Percentiles rank a stretch among this genome's conserved stretches.
Conservation (phyloP, 2,329 filamentous ascomycete genomes). For the Didymella pinodella region DNA sequence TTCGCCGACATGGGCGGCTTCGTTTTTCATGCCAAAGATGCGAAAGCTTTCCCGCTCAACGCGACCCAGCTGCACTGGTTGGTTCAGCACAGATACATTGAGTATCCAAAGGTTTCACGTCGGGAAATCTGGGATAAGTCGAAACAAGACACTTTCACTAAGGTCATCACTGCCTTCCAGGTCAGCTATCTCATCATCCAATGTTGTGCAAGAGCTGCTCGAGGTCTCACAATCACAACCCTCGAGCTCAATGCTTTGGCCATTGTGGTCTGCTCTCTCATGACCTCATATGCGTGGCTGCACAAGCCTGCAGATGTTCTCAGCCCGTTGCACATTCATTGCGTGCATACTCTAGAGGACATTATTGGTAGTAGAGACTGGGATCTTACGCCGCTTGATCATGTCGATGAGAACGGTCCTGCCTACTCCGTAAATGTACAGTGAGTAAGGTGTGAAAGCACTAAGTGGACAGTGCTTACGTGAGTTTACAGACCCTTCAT, state of each 20-base stretch:
- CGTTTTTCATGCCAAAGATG: neutral
- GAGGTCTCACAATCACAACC: conserved; percentile 7
- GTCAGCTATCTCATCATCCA: conserved; percentile 30
- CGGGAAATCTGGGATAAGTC: neutral
- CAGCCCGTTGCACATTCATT: neutral
- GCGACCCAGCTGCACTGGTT: neutral
- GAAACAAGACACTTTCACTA: conserved; percentile 18
- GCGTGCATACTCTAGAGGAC: neutral
- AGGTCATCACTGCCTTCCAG: conserved; percentile 29
- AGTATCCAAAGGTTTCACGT: neutral
- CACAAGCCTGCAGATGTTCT: neutral
- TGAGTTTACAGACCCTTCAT: neutral
- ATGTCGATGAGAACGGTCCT: neutral
- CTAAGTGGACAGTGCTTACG: neutral
- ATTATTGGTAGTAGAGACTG: neutral
- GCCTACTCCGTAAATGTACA: neutral
- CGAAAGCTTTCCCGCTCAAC: neutral
- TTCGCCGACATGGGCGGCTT: neutral
- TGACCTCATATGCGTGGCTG: neutral
- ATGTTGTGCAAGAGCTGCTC: conserved; percentile 22
- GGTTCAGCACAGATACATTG: neutral
- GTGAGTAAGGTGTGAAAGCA: neutral
- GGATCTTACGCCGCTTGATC: neutral
- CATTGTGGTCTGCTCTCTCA: neutral
- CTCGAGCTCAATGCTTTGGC: neutral